Base-by-base conservation (phyloP, 2,329 filamentous ascomycete genomes). In the Beauveria rudraprayagi region DNA sequence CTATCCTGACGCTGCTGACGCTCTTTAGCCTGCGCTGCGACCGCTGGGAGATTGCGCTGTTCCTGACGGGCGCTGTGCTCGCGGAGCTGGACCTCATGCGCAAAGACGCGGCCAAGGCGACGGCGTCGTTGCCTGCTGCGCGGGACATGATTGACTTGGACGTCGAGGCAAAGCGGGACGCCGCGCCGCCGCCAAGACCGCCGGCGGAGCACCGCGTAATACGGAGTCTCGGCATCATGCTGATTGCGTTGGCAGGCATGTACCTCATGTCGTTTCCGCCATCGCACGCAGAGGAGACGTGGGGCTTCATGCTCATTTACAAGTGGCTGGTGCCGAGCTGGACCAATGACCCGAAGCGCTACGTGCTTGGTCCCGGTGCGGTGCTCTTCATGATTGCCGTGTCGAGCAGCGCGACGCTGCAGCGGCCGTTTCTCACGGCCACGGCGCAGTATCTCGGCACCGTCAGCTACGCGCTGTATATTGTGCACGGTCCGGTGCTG, bases 401-500 rank as follows among this genome's bases (percentile, higher is more conserved):
- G 16, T 34, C 47, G 17, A 55, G 48, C 54, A 57, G 46, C 41
- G 10, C 17, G 26, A 37, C 47, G 24, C 26, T 62, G 50, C 61
- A 59, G 47, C 37, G 61, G 41, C 53, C 61, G 30, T 62, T 62
- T 4, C 46, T 59, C 5, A 59, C 54, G 19, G 14, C 55, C 43
- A 30, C 50, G 46, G 61, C 61, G 30, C 54, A 57, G 41, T 62
- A 62, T 24, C 56, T 62, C 10, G 61, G 61, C 24, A 55, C 10
- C n/a, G 47, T 62, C 28, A 62, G 61, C 61, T 62, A 62, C 30
- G 28, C 61, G 11, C 34, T 62, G 3, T 62, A 62, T 8, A 59
- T 62, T 22, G 61, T 62, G 28, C 61, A 62, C 43, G 61, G 61
- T 10, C 61, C 61, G 24, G 48, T 62, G 48, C 34, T 59, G 48